Evolutionary conservation across 108 stramenopile genomes (phyloP).

Genomic region (Aureococcus anophagefferens): DNA sequence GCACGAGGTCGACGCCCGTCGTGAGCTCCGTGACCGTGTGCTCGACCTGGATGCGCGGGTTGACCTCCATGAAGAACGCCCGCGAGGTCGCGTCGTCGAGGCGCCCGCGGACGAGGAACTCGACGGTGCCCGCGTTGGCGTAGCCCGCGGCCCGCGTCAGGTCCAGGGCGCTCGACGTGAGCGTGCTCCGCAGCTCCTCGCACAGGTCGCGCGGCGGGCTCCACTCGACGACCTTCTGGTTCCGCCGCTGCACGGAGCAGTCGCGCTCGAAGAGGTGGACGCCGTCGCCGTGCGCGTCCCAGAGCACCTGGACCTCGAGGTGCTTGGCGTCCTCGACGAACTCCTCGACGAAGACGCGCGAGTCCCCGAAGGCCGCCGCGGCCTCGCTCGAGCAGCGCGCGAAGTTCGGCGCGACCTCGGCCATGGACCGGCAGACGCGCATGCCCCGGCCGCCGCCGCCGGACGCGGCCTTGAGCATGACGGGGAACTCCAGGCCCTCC

Average conservation of each 20-base stretch:
- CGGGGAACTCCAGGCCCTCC: too few relatives aligned
- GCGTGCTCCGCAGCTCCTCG: slow-evolving; percentile 58
- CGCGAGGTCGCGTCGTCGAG: slow-evolving; percentile 44
- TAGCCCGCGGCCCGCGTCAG: slow-evolving; percentile 73
- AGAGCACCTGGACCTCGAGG: slow-evolving; percentile 91
- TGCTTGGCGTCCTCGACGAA: slow-evolving; percentile 90
- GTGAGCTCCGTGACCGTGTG: slow-evolving; percentile 93
- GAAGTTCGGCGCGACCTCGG: slow-evolving; percentile 65
- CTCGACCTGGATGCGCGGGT: slow-evolving; percentile 80
- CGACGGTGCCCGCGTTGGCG: slow-evolving; percentile 87
- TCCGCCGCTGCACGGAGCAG: slow-evolving; percentile 86
- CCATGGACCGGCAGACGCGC: slow-evolving; percentile 76
- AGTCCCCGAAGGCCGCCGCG: slow-evolving; percentile 71
- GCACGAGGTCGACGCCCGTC: slow-evolving; percentile 66
- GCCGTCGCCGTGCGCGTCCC: slow-evolving; percentile 64
- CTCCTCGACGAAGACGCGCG: slow-evolving; percentile 86
- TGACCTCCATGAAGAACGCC: slow-evolving; percentile 97
- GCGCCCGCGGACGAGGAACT: slow-evolving; percentile 87
- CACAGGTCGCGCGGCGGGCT: slow-evolving; percentile 76
- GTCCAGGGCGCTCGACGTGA: slow-evolving; percentile 68
- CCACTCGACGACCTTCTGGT: slow-evolving; percentile 98
- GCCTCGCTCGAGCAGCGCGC: slow-evolving; percentile 70
- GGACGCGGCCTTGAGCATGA: slow-evolving; percentile 93
- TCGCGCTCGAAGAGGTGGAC: slow-evolving; percentile 84
- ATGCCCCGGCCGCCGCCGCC: slow-evolving; percentile 99